Conservation (phyloP, 2,329 filamentous ascomycete species). For the Bimuria novae-zelandiae region DNA sequence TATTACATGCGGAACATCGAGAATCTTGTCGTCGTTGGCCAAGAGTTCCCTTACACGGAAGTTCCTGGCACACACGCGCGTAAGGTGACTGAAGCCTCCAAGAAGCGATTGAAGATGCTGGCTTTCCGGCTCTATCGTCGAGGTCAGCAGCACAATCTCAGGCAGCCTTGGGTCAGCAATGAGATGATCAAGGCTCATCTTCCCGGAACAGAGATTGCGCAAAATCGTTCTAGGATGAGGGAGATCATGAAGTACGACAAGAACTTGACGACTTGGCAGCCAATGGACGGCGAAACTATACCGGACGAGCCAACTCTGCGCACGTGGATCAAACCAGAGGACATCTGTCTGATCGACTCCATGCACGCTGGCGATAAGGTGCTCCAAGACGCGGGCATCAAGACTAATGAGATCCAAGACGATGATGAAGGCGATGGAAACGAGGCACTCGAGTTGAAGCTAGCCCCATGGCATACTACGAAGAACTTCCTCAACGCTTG, state of each 20-base stretch:
- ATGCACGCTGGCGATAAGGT: conserved; percentile 96
- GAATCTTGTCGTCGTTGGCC: conserved; percentile 87
- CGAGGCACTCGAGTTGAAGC: conserved; percentile 80
- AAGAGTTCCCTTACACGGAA: conserved; percentile 89
- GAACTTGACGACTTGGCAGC: conserved; percentile 78
- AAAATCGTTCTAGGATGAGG: conserved; percentile 95
- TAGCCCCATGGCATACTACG: conserved; percentile 95
- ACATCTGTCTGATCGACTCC: conserved; percentile 90
- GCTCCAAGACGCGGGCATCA: conserved; percentile 88
- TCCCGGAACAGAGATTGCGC: conserved; percentile 88
- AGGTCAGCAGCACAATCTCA: conserved; percentile 69
- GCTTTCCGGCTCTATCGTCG: conserved; percentile 86
- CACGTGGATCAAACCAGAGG: conserved; percentile 90
- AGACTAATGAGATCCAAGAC: conserved; percentile 66
- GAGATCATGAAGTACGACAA: conserved; percentile 94
- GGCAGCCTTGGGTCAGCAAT: conserved; percentile 81
- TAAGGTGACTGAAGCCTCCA: conserved; percentile 95
- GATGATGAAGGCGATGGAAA: conserved; percentile 66
- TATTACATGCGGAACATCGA: conserved; percentile 91
- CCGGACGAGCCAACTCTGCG: conserved; percentile 83
- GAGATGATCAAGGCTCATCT: conserved; percentile 69
- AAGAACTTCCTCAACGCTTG: conserved; percentile 96
- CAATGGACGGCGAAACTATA: conserved; percentile 72
- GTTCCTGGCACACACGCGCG: conserved; percentile 92
- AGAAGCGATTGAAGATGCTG: conserved; percentile 95